Evolutionary conservation across 805 yeast genomes (phyloP).

Genomic region (Isabelozyma gotoi): DNA sequence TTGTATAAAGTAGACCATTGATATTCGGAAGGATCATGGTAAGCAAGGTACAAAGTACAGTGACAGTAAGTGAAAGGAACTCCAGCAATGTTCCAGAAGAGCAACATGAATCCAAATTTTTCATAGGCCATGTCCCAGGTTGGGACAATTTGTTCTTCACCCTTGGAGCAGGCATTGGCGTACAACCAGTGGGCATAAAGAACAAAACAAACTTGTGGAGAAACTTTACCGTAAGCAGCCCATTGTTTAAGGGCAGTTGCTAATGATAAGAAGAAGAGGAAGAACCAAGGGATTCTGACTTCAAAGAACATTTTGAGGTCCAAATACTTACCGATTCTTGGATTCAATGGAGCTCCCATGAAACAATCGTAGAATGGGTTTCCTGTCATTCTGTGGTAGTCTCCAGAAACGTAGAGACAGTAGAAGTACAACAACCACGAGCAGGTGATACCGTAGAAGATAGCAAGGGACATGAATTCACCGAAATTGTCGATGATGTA

Average conservation of each 20-base stretch:
- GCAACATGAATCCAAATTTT: slow-evolving; percentile 97
- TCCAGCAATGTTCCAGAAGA: slow-evolving; percentile 99
- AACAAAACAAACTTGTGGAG: slow-evolving; percentile 73
- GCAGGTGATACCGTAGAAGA: slow-evolving; percentile 69
- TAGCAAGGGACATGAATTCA: slow-evolving; percentile 90
- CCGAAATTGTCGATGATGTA: slow-evolving; percentile 82
- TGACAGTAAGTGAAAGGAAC: slow-evolving; percentile 98
- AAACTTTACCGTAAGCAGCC: slow-evolving; percentile 75
- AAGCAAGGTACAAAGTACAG: slow-evolving; percentile 78
- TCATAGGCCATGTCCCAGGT: slow-evolving; percentile 99
- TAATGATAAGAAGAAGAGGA: slow-evolving; percentile 71
- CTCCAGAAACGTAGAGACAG: slow-evolving; percentile 64
- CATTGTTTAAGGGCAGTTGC: slow-evolving; percentile 77
- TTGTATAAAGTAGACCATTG: slow-evolving; percentile 66
- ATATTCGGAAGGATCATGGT: slow-evolving; percentile 84
- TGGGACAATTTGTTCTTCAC: slow-evolving; percentile 95
- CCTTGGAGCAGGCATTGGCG: slow-evolving; percentile 96
- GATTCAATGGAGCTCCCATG: slow-evolving; percentile 97
- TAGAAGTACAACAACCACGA: slow-evolving; percentile 69
- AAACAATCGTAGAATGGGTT: slow-evolving; percentile 86
- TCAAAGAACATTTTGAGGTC: slow-evolving; percentile 97
- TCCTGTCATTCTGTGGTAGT: slow-evolving; percentile 90
- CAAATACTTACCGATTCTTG: slow-evolving; percentile 80
- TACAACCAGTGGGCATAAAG: slow-evolving; percentile 89
- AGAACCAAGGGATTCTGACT: slow-evolving; percentile 96